These are phyloP conservation scores for Hura crepitans DNA, from an alignment of 441 rosid species.

Conservation along the genomic window DNA sequence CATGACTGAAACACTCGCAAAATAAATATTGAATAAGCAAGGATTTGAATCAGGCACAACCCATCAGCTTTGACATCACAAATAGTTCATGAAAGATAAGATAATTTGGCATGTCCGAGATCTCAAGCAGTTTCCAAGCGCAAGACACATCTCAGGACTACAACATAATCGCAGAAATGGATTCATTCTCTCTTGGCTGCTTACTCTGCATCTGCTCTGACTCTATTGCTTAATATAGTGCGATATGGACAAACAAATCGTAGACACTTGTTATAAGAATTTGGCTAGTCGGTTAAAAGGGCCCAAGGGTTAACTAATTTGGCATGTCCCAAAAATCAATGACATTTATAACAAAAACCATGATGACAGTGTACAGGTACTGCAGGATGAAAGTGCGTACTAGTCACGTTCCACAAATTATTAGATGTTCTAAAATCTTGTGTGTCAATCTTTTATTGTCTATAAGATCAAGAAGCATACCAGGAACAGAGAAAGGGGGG, in stretches of 20 bases:
- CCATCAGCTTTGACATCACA: not conserved
- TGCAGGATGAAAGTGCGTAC: not conserved
- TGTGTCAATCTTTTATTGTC: not conserved
- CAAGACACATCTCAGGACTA: not conserved
- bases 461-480: not conserved
- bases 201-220: no score
- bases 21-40: not conserved
- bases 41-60: not conserved
- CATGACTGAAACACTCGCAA: not conserved
- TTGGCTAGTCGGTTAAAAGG: not conserved
- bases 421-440: not conserved
- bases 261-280: not conserved
- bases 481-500: slow-evolving; percentile 4
- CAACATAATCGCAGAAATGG: no score
- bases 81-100: not conserved
- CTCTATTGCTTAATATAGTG: not conserved
- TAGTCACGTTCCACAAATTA: not conserved
- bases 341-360: no score
- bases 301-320: not conserved
- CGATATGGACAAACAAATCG: not conserved
- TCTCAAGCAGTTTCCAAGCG: not conserved
- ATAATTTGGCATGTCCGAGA: no score
- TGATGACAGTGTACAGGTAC: not conserved
- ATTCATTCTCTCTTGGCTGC: no score
- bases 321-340: not conserved